A percentile compares a stretch with the other conserved stretches of the same genome.
Conservation (phyloP, 208 protist species). For the Leishmania gerbilli region DNA sequence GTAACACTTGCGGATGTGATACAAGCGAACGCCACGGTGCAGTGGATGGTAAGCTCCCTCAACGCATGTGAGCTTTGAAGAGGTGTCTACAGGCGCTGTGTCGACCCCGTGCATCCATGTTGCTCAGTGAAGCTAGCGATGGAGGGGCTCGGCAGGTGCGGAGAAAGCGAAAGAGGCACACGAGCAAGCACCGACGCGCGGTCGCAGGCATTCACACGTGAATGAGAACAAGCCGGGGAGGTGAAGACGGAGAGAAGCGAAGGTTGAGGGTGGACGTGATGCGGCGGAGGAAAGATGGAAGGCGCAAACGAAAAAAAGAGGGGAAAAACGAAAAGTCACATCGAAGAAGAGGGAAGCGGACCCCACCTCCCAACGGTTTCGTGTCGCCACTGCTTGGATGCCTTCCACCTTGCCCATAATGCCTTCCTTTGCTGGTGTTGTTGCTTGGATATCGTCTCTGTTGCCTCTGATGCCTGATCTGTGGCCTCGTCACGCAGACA, state of each 20-base stretch:
- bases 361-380: neutral
- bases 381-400: no score
- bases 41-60: neutral
- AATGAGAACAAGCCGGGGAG: neutral
- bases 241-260: neutral
- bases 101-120: neutral
- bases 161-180: neutral
- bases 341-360: neutral
- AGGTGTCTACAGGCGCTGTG: neutral
- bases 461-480: neutral
- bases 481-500: neutral
- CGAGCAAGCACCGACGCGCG: neutral
- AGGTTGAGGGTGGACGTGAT: neutral
- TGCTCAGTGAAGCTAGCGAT: neutral
- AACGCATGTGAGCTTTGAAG: neutral
- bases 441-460: neutral
- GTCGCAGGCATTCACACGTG: neutral
- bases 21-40: neutral
- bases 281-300: neutral
- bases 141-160: neutral
- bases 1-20: neutral
- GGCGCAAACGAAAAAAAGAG: neutral
- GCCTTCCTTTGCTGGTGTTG: no score
- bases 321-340: neutral
- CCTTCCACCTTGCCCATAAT: no score